Percentiles rank a stretch among this genome's conserved stretches.
phyloP scores from a whole-genome alignment of 2,329 filamentous ascomycete species.

The Trichophyton schoenleinii region DNA sequence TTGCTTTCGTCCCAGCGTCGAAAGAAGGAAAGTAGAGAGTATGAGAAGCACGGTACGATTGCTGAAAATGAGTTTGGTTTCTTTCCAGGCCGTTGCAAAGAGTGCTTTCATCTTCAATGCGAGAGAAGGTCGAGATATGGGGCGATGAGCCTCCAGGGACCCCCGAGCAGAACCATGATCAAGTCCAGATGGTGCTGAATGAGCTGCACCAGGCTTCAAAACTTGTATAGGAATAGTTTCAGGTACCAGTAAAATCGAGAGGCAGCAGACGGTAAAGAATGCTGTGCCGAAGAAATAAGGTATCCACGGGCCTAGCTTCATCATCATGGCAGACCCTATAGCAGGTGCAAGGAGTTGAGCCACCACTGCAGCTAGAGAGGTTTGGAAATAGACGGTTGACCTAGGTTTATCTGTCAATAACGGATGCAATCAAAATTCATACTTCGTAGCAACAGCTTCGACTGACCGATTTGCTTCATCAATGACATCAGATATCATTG shows the following conservation, averaged over 20 bases:
- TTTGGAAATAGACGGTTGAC: slow-evolving; percentile 30
- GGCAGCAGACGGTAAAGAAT: slow-evolving; percentile 23
- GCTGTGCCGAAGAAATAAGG: slow-evolving; percentile 27
- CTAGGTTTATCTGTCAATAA: slow-evolving; percentile 14
- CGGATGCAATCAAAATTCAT: neutral
- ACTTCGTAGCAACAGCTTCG: neutral
- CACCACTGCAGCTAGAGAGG: slow-evolving; percentile 28
- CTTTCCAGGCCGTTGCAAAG: slow-evolving; percentile 6
- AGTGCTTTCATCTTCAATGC: neutral
- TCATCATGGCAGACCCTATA: slow-evolving; percentile 31
- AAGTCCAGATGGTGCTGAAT: neutral
- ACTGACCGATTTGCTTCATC: slow-evolving; percentile 32
- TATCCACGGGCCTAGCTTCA: slow-evolving; percentile 27
- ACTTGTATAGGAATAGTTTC: slow-evolving; percentile 26
- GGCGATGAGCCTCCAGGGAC: neutral
- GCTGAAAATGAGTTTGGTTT: slow-evolving; percentile 20
- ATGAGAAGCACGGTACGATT: slow-evolving; percentile 32
- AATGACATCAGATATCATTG: slow-evolving; percentile 41
- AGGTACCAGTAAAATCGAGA: slow-evolving; percentile 25
- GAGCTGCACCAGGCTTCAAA: neutral
- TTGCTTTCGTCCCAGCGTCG: slow-evolving; percentile 37
- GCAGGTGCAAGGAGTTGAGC: slow-evolving; percentile 29
- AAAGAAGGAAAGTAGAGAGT: slow-evolving; percentile 37
- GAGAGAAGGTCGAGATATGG: neutral
- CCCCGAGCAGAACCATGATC: neutral